Conservation (phyloP, 1,139 yeast genomes). For the Geotrichum fermentans region DNA sequence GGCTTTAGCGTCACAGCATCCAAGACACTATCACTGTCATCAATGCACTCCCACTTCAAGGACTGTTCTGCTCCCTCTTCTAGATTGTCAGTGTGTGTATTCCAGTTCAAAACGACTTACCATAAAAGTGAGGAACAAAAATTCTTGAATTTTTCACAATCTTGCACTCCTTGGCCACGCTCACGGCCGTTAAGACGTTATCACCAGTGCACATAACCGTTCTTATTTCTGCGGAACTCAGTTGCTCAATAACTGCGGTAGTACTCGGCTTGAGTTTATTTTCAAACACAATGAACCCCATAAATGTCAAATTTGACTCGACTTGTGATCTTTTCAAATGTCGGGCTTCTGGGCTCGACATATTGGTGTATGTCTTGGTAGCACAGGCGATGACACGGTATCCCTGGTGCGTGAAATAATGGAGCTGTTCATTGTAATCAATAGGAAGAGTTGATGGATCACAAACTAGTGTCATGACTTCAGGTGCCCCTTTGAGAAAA, state of each 20-base stretch:
- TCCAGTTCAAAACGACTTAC: slow-evolving; percentile 2
- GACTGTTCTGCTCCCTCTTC: slow-evolving; percentile 13
- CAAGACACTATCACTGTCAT: slow-evolving; percentile 38
- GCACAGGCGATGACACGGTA: slow-evolving; percentile 95
- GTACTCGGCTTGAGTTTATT: slow-evolving; percentile 77
- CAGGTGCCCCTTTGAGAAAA: slow-evolving; percentile 95
- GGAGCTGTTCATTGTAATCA: slow-evolving; percentile 67
- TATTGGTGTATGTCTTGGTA: slow-evolving; percentile 48
- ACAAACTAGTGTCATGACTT: slow-evolving; percentile 81
- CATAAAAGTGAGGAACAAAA: slow-evolving; percentile 59
- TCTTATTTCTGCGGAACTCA: slow-evolving; percentile 65
- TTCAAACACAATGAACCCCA: slow-evolving; percentile 90
- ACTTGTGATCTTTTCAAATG: slow-evolving; percentile 51
- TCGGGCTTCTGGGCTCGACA: slow-evolving; percentile 43
- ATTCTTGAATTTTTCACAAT: slow-evolving; percentile 51
- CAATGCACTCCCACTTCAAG: slow-evolving; percentile 41
- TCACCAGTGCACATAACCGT: slow-evolving; percentile 98
- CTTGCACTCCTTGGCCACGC: slow-evolving; percentile 84
- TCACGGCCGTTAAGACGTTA: slow-evolving; percentile 85
- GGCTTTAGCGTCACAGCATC: slow-evolving; percentile 56
- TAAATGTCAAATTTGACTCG: slow-evolving; percentile 63
- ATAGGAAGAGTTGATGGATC: slow-evolving; percentile 62
- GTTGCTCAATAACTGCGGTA: slow-evolving; percentile 51
- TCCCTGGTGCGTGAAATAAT: slow-evolving; percentile 86
- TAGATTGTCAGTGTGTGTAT: slow-evolving; percentile 17